These are phyloP conservation scores for Coemansia sp. DNA, from an alignment of 192 early-diverging fungal genomes.

Conservation along the genomic window DNA sequence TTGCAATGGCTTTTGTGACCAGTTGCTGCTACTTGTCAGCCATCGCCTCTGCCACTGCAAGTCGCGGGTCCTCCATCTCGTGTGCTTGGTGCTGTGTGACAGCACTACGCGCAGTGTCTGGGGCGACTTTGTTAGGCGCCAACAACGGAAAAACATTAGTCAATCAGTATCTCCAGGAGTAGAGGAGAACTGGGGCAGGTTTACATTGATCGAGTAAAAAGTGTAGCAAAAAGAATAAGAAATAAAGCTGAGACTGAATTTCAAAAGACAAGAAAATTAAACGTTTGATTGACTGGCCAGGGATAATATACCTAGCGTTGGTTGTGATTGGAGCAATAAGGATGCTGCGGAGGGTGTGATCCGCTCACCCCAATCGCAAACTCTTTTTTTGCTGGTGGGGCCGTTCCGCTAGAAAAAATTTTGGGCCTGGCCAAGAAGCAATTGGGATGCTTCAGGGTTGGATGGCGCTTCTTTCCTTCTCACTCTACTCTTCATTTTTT, in stretches of 20 bases:
- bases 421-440: not conserved
- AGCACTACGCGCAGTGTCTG: not conserved
- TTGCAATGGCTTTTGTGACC: not conserved
- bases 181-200: not conserved
- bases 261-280: not conserved
- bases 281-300: too few relatives aligned
- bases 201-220: conserved; percentile 2
- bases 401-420: conserved; percentile 5
- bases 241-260: not conserved
- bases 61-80: not conserved
- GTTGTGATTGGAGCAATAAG: conserved; percentile 8
- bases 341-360: not conserved
- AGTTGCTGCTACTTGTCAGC: not conserved
- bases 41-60: conserved; percentile 3
- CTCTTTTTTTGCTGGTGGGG: not conserved
- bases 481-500: not conserved
- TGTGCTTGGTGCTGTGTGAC: not conserved
- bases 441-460: not conserved
- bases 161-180: not conserved
- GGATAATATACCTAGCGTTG: not conserved
- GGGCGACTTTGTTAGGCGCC: not conserved
- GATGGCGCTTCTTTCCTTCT: not conserved
- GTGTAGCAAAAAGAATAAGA: not conserved
- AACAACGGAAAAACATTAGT: conserved; percentile 1
- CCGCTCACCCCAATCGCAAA: not conserved